phyloP scores from a whole-genome alignment of 2,329 filamentous ascomycete genomes.

The Endocalyx cinctus region DNA sequence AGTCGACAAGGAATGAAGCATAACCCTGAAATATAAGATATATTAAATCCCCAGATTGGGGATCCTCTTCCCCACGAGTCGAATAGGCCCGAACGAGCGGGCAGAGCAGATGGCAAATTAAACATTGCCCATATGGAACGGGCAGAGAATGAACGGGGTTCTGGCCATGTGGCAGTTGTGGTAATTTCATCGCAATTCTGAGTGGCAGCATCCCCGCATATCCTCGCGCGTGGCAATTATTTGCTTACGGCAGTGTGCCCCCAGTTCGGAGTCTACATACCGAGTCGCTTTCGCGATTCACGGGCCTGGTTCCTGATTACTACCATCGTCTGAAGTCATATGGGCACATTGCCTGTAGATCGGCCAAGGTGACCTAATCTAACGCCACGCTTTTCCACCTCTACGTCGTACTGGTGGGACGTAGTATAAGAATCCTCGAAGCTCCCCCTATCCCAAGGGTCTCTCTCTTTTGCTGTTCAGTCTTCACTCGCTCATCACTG shows the following conservation, averaged over 20 bases:
- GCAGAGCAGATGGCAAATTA: constrained; percentile 20
- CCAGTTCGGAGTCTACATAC: constrained; percentile 24
- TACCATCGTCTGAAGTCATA: too few relatives aligned
- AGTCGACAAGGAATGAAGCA: constrained; percentile 10
- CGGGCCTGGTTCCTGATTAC: constrained; percentile 30
- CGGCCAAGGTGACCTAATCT: too few relatives aligned
- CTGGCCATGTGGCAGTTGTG: constrained; percentile 15
- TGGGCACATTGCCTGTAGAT: too few relatives aligned
- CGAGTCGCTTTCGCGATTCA: constrained; percentile 23
- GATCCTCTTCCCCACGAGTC: constrained; percentile 12
- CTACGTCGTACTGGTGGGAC: constrained; percentile 1
- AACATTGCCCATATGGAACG: constrained; percentile 13
- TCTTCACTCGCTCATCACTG: constrained; percentile 19
- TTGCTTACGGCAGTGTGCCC: constrained; percentile 15
- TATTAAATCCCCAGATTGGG: constrained; percentile 14
- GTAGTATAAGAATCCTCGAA: constrained; percentile 21
- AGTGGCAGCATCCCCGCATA: constrained; percentile 20
- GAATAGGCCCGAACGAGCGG: constrained; percentile 22
- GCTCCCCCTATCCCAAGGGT: constrained; percentile 7
- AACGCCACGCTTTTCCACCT: too few relatives aligned
- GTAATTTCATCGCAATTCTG: constrained; percentile 10
- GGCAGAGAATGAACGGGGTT: constrained; percentile 9
- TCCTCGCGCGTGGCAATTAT: constrained; percentile 15
- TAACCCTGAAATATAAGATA: constrained; percentile 16
- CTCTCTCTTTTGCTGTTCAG: constrained; percentile 8